These are phyloP conservation scores for Talinum fruticosum DNA, from an alignment of 148 eudicot genomes.

Conservation along the genomic window DNA sequence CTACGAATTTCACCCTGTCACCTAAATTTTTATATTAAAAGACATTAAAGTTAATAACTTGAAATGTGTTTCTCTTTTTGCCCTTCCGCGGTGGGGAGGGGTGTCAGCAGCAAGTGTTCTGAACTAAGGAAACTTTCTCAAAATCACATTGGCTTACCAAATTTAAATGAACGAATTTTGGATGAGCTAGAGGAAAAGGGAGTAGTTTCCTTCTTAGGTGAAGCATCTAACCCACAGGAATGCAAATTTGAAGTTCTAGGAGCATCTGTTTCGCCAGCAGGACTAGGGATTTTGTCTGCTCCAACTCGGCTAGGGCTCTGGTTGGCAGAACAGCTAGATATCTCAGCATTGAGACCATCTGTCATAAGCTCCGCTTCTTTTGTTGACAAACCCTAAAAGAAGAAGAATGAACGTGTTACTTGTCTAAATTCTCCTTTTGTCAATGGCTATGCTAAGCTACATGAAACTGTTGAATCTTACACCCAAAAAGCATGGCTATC, in stretches of 20 bases:
- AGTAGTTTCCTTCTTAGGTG: conserved; percentile 44
- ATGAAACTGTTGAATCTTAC: conserved; percentile 42
- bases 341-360: conserved; percentile 52
- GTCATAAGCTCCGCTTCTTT: conserved; percentile 67
- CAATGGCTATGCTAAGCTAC: conserved; percentile 1
- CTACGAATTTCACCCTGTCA: conserved; percentile 67
- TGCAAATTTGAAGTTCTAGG: conserved; percentile 39
- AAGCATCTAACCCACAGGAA: conserved; percentile 40
- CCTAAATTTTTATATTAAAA: conserved; percentile 39
- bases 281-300: conserved; percentile 29
- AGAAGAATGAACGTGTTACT: not conserved
- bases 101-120: not conserved
- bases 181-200: conserved; percentile 45
- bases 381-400: conserved; percentile 50
- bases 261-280: conserved; percentile 47
- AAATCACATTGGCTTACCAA: conserved; percentile 35
- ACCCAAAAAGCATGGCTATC: conserved; percentile 75
- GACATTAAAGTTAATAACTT: not conserved
- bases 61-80: not conserved
- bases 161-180: conserved; percentile 54
- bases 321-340: conserved; percentile 39
- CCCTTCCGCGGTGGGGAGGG: not conserved
- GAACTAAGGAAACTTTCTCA: not conserved
- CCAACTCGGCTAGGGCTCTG: conserved; percentile 44
- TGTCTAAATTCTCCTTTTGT: not conserved